Conservation (phyloP, 2,329 filamentous ascomycete genomes). For the Colletotrichum orbiculare region DNA sequence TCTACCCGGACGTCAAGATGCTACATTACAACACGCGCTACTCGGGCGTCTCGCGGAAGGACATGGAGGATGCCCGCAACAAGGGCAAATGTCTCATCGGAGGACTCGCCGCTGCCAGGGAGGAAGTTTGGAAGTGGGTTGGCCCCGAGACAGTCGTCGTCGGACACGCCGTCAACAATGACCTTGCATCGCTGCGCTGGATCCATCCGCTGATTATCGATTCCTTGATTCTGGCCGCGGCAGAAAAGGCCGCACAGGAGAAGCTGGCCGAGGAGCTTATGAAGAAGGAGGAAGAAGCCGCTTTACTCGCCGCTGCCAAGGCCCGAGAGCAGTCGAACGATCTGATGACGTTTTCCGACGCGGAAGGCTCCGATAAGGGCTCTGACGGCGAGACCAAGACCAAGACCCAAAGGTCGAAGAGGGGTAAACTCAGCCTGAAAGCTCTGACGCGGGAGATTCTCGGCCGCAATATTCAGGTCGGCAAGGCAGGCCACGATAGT, state of each 20-base stretch:
- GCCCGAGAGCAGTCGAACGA: conserved; percentile 4
- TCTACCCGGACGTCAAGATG: conserved; percentile 59
- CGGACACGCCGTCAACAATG: conserved; percentile 55
- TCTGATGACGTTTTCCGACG: conserved; percentile 27
- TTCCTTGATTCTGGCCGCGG: conserved; percentile 51
- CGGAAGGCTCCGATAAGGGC: neutral
- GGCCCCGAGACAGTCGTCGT: conserved; percentile 60
- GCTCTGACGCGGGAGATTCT: conserved; percentile 50
- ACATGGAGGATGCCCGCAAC: conserved; percentile 50
- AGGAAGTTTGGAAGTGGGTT: conserved; percentile 56
- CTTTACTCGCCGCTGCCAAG: neutral
- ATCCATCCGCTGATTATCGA: conserved; percentile 59
- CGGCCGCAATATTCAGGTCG: conserved; percentile 51
- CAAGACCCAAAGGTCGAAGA: conserved; percentile 32
- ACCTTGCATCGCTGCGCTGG: conserved; percentile 59
- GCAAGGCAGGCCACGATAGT: conserved; percentile 52
- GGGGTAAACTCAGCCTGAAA: conserved; percentile 46
- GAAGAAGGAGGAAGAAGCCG: conserved; percentile 26
- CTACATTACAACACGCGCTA: conserved; percentile 60
- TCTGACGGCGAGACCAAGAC: conserved; percentile 27
- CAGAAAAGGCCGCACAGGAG: conserved; percentile 27
- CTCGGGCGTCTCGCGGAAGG: conserved; percentile 57
- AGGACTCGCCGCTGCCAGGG: conserved; percentile 55
- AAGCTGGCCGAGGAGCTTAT: conserved; percentile 33
- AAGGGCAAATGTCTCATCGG: conserved; percentile 47